Evolutionary conservation across 495 filamentous ascomycete genomes (phyloP).

Genomic region (Umbilicaria muhlenbergii): DNA sequence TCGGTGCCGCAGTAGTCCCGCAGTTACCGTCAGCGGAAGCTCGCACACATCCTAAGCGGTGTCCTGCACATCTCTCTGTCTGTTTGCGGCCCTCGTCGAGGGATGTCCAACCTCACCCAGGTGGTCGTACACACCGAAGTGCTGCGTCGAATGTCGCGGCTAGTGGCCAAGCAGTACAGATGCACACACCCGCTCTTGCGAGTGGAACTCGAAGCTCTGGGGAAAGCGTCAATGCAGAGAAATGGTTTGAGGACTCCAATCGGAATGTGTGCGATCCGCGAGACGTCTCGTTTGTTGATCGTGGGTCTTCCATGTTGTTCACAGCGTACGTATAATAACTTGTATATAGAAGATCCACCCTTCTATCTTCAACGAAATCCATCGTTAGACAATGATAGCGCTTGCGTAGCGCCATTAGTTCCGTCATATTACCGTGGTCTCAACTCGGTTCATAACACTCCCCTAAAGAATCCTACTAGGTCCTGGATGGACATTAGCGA

Average conservation of each 20-base stretch:
- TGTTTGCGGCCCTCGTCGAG: background rate
- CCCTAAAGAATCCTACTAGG: conserved; percentile 9
- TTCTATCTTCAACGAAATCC: conserved; percentile 30
- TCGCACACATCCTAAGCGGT: background rate
- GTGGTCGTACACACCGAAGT: too few relatives aligned
- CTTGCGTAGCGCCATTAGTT: conserved; percentile 3
- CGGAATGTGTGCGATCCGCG: conserved; percentile 8
- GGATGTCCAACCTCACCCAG: background rate
- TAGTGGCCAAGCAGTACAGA: background rate
- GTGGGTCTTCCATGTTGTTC: conserved; percentile 3
- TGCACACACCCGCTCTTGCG: background rate
- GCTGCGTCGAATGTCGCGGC: background rate
- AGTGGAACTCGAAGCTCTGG: background rate
- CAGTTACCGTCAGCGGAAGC: too few relatives aligned
- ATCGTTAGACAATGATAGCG: conserved; percentile 24
- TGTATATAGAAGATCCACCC: conserved; percentile 31
- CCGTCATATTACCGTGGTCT: conserved; percentile 4
- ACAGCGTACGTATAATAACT: background rate
- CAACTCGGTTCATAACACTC: conserved; percentile 10
- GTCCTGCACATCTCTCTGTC: background rate
- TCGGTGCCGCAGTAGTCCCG: too few relatives aligned
- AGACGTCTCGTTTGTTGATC: conserved; percentile 8
- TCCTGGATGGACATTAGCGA: conserved; percentile 23
- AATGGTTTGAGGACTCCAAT: conserved; percentile 18
- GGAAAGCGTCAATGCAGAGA: conserved; percentile 7